Evolutionary conservation across 2,329 filamentous ascomycete genomes (phyloP), one percentile per base, ranked within the genome.

Genomic region (Colletotrichum chrysophilum): DNA sequence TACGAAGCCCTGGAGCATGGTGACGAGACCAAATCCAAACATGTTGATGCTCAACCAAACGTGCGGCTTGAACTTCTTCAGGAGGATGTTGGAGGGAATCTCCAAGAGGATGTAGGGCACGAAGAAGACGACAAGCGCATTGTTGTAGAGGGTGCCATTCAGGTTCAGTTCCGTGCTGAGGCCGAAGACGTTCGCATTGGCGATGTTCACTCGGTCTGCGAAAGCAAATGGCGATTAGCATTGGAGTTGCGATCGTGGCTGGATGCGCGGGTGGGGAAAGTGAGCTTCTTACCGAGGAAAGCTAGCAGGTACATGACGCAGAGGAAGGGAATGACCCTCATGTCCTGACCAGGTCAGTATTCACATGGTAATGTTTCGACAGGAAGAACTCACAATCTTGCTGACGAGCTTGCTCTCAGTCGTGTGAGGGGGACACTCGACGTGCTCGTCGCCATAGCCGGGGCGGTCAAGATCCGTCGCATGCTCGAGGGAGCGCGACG

Each of bases 21-120:
- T 95, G 60, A 93, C 90, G 26, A 97, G 86, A 12, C 95, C 94
- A 79, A 98, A 98, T 74, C 91, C 86, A 78, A 96, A 94, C 94
- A 98, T 98, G 86, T 96, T 98, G 68, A 91, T 82, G 5, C 93
- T 92, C 28, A 98, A 88, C 94, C 93, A 95, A 64, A 94, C 85
- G 77, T 93, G 89, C 2, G 93, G 93, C 65, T 82, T 83, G 79
- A 87, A 86, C 74, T 81, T 81, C 69, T 82, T 82, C 24, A 82
- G 79, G 21, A 82, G 75, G n/a, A 82, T 79, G 70, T 82, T 82
- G 77, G 88, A 90, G 70, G 93, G 86, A 75, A 84, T 85, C 86
- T 96, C 96, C 66, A 96, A 86, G 32, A 95, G 84, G 70, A 96
- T 90, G 82, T 96, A 96, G 1, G 94, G 94, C 2, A 96, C 90